These are phyloP conservation scores for Monilinia fructigena DNA, from an alignment of 2,329 filamentous ascomycete genomes.

Conservation along the genomic window DNA sequence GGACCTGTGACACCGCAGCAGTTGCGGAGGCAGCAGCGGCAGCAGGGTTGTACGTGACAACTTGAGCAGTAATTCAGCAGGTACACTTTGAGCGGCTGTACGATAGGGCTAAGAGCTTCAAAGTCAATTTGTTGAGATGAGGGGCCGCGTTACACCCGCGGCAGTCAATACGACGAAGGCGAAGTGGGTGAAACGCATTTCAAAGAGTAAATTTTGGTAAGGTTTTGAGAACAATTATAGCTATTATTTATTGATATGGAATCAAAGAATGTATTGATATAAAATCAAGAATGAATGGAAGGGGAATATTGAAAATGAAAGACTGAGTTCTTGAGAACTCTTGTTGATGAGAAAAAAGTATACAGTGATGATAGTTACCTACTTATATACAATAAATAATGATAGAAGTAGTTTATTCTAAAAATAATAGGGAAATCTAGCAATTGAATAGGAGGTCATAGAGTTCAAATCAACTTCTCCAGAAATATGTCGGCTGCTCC, in stretches of 20 bases:
- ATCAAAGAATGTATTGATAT: neutral
- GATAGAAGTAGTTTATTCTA: neutral
- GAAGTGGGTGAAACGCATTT: conserved; percentile 12
- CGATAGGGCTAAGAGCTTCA: conserved; percentile 3
- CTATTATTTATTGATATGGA: neutral
- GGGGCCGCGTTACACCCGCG: conserved; percentile 6
- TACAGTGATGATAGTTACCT: neutral
- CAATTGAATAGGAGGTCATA: neutral
- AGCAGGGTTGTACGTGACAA: conserved; percentile 1
- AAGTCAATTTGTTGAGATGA: conserved; percentile 7
- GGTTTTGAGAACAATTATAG: too few relatives aligned
- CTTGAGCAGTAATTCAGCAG: neutral
- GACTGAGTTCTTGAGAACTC: neutral
- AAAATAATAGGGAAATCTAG: neutral
- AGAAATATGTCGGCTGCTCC: neutral
- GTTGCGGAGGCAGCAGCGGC: neutral
- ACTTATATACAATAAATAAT: neutral
- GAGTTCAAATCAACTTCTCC: neutral
- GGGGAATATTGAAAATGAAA: neutral
- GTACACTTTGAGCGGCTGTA: neutral
- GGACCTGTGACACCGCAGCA: neutral
- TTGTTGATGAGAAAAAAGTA: neutral
- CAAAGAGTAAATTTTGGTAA: neutral
- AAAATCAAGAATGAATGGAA: neutral
- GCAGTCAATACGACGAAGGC: neutral